Percentiles rank a stretch among this genome's conserved stretches.
Evolutionary conservation across 257 asterid genomes (phyloP).

Genomic region (Lycium ferocissimum): DNA sequence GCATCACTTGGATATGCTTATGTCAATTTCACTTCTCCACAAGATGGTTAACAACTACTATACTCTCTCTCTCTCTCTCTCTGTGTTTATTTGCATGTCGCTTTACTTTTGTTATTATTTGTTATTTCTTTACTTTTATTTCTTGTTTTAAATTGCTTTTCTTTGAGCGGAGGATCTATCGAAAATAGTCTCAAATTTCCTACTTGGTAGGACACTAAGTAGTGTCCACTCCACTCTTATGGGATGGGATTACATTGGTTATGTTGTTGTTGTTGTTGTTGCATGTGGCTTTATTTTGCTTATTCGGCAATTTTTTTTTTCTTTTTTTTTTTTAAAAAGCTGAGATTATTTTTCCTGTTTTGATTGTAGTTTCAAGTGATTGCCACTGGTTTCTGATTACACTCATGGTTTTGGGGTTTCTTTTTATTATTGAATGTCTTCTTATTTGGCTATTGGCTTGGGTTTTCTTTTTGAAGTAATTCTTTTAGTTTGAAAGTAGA

Average conservation of each 20-base stretch:
- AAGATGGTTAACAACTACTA: constrained; percentile 57
- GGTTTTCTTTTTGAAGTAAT: background rate
- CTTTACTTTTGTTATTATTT: background rate
- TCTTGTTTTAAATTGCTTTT: no score
- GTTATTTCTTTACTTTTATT: background rate
- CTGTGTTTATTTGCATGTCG: background rate
- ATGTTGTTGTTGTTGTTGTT: background rate
- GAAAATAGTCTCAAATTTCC: no score
- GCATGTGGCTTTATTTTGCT: background rate
- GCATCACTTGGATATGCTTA: constrained; percentile 77
- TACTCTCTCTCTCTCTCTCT: background rate
- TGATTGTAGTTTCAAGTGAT: background rate
- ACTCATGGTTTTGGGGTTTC: background rate
- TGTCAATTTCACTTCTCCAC: constrained; percentile 65
- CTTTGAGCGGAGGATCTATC: no score
- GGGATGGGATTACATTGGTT: no score
- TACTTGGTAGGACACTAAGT: no score
- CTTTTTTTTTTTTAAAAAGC: background rate
- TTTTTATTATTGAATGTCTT: no score
- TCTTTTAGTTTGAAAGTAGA: background rate
- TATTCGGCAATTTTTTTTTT: background rate
- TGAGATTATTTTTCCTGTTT: background rate
- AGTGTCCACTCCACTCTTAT: no score
- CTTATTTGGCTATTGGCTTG: background rate
- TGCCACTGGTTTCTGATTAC: background rate